Evolutionary conservation across 495 filamentous ascomycete genomes (phyloP).

Genomic region (Penicillium tannophilum): DNA sequence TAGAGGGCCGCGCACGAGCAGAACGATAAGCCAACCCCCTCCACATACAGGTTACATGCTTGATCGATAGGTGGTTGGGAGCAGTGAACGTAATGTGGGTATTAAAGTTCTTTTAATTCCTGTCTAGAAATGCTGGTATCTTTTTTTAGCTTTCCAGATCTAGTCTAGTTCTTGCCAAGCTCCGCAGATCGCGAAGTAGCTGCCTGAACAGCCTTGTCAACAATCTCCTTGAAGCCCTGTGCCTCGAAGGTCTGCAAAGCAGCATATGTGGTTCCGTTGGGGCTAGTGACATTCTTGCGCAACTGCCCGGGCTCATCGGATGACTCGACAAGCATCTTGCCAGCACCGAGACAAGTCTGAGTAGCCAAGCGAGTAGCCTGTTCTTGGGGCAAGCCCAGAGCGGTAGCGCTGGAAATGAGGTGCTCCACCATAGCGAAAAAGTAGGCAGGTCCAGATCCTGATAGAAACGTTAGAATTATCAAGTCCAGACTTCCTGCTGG

Average conservation of each 20-base stretch:
- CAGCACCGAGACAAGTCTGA: constrained; percentile 46
- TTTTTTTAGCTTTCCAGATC: neutral
- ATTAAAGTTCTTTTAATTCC: neutral
- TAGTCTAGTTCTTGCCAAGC: constrained; percentile 24
- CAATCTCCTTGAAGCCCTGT: constrained; percentile 36
- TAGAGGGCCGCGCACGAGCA: too few species aligned
- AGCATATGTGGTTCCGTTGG: constrained; percentile 45
- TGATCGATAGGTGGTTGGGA: too few species aligned
- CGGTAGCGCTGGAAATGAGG: constrained; percentile 40
- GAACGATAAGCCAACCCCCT: too few species aligned
- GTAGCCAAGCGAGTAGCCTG: constrained; percentile 44
- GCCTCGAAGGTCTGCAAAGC: constrained; percentile 41
- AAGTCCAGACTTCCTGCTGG: neutral
- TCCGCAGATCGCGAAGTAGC: constrained; percentile 41
- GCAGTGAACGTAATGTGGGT: neutral
- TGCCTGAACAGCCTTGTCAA: constrained; percentile 43
- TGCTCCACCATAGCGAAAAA: constrained; percentile 52
- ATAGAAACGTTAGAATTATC: neutral
- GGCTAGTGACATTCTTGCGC: constrained; percentile 48
- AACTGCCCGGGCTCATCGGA: constrained; percentile 38
- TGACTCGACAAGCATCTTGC: constrained; percentile 44
- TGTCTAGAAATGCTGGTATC: neutral
- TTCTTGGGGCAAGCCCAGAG: constrained; percentile 38
- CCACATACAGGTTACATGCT: too few species aligned
- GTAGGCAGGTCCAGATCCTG: constrained; percentile 47